Conservation (phyloP, 1,139 yeast genomes). For the Geotrichum macrosporum region DNA sequence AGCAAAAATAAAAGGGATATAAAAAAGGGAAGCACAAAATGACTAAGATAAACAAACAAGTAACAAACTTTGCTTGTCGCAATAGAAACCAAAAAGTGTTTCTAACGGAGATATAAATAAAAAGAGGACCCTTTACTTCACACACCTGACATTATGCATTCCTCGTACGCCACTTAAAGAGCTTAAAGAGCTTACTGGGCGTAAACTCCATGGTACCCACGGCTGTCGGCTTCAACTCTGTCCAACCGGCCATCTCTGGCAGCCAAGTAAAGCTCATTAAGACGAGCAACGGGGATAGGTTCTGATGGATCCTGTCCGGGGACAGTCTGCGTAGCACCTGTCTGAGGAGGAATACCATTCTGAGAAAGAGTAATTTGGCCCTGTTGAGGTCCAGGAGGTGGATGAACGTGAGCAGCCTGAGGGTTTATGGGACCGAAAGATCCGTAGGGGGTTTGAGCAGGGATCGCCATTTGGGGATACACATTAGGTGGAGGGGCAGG, state of each 20-base stretch:
- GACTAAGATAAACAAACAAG: slow-evolving; percentile 4
- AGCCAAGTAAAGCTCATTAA: slow-evolving; percentile 47
- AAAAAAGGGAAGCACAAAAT: slow-evolving; percentile 14
- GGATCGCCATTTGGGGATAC: slow-evolving; percentile 36
- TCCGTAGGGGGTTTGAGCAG: slow-evolving; percentile 36
- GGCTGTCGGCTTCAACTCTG: slow-evolving; percentile 44
- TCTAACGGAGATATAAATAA: slow-evolving; percentile 15
- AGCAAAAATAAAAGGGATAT: slow-evolving; percentile 13
- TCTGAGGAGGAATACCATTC: slow-evolving; percentile 24
- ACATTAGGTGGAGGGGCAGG: slow-evolving; percentile 37
- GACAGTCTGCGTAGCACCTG: slow-evolving; percentile 25
- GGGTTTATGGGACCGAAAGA: slow-evolving; percentile 41
- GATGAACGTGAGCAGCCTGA: slow-evolving; percentile 35
- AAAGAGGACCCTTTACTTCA: slow-evolving; percentile 9
- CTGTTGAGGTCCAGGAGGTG: slow-evolving; percentile 19
- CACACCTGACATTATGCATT: neutral
- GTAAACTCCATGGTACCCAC: slow-evolving; percentile 43
- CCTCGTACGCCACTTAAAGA: neutral
- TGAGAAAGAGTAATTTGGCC: slow-evolving; percentile 6
- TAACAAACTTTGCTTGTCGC: slow-evolving; percentile 12
- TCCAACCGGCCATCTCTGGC: slow-evolving; percentile 49
- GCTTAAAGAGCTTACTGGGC: slow-evolving; percentile 34
- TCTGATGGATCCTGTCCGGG: slow-evolving; percentile 37
- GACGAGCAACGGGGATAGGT: slow-evolving; percentile 42
- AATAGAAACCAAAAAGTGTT: neutral